Evolutionary conservation across 2,329 filamentous ascomycete species (phyloP).

Genomic region (Gremmenia infestans): DNA sequence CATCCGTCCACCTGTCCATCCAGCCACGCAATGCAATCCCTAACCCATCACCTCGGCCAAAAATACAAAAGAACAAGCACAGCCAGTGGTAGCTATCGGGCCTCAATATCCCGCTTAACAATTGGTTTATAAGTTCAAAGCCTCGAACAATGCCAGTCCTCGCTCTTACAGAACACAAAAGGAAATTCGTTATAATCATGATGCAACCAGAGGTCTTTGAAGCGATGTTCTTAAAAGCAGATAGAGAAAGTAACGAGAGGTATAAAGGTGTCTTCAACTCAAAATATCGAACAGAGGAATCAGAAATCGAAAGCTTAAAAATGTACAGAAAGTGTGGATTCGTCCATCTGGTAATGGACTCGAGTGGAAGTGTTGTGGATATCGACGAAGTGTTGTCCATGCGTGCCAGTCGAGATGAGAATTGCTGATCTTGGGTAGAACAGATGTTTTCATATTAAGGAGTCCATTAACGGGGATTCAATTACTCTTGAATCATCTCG

Average conservation of each 20-base stretch:
- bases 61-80: not conserved
- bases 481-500: slow-evolving; percentile 29
- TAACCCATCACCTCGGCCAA: not conserved
- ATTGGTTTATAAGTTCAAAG: not conserved
- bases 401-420: not conserved
- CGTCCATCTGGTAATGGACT: not conserved
- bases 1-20: too few relatives aligned
- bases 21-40: not conserved
- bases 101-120: not conserved
- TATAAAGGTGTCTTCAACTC: not conserved
- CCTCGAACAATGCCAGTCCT: not conserved
- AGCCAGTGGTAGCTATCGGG: slow-evolving; percentile 2
- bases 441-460: not conserved
- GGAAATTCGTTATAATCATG: not conserved
- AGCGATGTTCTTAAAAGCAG: not conserved
- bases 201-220: not conserved
- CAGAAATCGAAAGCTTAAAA: not conserved
- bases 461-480: not conserved
- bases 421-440: not conserved
- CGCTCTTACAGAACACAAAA: not conserved
- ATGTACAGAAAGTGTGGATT: not conserved
- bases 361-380: not conserved
- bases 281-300: not conserved
- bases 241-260: not conserved
- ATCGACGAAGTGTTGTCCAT: not conserved